Conservation (phyloP, 257 asterid species). For the Coffea canephora region DNA sequence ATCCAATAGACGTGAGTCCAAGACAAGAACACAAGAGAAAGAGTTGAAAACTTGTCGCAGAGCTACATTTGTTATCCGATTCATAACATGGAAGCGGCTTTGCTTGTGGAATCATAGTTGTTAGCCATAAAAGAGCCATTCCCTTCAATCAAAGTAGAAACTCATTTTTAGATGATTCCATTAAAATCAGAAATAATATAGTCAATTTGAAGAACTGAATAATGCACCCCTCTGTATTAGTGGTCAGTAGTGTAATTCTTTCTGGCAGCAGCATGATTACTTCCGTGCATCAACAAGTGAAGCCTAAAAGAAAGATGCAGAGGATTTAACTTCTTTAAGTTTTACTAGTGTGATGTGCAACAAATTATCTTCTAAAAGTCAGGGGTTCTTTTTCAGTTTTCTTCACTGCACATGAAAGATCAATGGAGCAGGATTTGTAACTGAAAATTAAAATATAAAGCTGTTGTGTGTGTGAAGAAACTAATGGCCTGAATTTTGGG, state of each 20-base stretch:
- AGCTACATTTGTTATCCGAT: slow-evolving; percentile 25
- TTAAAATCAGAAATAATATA: background rate
- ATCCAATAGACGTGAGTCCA: slow-evolving; percentile 62
- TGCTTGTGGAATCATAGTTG: slow-evolving; percentile 52
- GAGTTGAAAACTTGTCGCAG: slow-evolving; percentile 43
- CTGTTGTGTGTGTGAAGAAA: too few species aligned
- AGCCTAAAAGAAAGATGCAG: background rate
- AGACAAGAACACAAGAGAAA: slow-evolving; percentile 39
- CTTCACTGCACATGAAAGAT: background rate
- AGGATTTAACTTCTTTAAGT: background rate
- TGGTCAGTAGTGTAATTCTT: background rate
- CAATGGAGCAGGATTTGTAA: background rate
- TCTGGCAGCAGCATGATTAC: background rate
- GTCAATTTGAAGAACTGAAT: background rate
- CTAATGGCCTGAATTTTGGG: background rate
- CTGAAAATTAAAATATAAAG: background rate
- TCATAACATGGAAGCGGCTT: slow-evolving; percentile 57
- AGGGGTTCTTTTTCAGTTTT: background rate
- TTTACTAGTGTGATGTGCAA: background rate
- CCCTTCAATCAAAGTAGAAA: slow-evolving; percentile 43
- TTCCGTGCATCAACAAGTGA: background rate
- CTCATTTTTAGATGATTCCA: background rate
- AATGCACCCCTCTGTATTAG: background rate
- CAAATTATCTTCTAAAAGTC: background rate
- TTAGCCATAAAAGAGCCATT: slow-evolving; percentile 52